Conservation (phyloP, 2,329 filamentous ascomycete species). For the Fusarium protoensiforme region DNA sequence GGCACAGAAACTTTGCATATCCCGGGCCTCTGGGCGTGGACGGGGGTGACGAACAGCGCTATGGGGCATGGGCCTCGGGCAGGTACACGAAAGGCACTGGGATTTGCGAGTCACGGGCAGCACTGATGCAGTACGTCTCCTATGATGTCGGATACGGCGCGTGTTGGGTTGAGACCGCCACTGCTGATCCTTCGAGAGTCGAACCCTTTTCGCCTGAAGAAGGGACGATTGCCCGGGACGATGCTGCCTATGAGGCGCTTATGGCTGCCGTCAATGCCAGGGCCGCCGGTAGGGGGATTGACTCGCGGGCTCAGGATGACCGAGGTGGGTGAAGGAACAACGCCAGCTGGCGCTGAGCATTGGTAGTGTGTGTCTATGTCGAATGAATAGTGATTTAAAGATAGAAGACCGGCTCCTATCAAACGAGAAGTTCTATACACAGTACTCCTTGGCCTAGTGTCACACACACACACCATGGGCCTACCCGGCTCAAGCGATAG, state of each 20-base stretch:
- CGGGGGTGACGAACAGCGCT: fast-evolving
- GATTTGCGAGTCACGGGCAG: fast-evolving
- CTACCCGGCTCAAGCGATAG: too few relatives aligned
- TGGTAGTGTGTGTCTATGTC: too few relatives aligned
- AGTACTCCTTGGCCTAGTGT: too few relatives aligned
- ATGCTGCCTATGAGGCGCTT: neutral
- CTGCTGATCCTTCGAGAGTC: fast-evolving
- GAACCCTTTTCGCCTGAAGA: conserved; percentile 1
- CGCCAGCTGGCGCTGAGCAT: too few relatives aligned
- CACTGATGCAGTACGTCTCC: conserved; percentile 11
- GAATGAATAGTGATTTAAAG: too few relatives aligned
- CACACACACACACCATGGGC: too few relatives aligned
- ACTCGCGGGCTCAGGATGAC: too few relatives aligned
- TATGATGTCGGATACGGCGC: neutral
- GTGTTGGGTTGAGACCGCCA: neutral
- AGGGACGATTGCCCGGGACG: conserved; percentile 1
- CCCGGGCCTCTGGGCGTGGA: neutral
- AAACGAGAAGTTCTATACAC: too few relatives aligned
- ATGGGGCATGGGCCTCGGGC: neutral
- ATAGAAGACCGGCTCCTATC: too few relatives aligned
- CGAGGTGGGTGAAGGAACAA: too few relatives aligned
- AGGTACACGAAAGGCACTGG: conserved; percentile 4
- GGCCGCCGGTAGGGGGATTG: neutral
- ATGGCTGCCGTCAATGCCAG: neutral
- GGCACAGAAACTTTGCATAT: neutral